phyloP scores from a whole-genome alignment of 768 basidiomycete genomes.

The Pulveroboletus sp. region DNA sequence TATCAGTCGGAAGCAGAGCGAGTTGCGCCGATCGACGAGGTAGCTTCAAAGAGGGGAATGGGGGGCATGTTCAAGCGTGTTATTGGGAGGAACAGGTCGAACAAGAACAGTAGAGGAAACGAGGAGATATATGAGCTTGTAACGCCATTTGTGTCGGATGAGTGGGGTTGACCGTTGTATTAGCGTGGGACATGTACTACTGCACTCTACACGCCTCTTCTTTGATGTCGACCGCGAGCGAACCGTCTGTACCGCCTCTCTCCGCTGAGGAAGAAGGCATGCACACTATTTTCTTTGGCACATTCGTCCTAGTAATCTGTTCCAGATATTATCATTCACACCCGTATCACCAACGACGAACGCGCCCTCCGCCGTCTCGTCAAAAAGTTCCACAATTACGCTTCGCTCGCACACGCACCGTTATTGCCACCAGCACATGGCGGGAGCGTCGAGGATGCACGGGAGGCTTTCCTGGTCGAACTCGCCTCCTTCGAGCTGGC shows the following conservation, averaged over 20 bases:
- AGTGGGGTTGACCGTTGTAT: constrained; percentile 60
- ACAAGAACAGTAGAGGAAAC: constrained; percentile 54
- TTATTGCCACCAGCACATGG: constrained; percentile 31
- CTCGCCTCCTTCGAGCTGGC: constrained; percentile 71
- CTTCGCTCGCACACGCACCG: constrained; percentile 52
- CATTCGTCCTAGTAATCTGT: constrained; percentile 7
- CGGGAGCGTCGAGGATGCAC: constrained; percentile 58
- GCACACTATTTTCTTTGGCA: constrained; percentile 11
- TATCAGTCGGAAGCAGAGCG: constrained; percentile 50
- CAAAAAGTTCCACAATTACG: constrained; percentile 78
- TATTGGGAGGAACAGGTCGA: constrained; percentile 49
- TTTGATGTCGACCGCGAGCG: constrained; percentile 8
- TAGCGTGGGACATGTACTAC: not conserved
- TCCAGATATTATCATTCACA: constrained; percentile 74
- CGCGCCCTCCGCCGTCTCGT: constrained; percentile 73
- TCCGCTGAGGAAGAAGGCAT: constrained; percentile 65
- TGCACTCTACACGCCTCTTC: not conserved
- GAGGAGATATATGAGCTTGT: constrained; percentile 81
- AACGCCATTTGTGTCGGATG: constrained; percentile 77
- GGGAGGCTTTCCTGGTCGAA: constrained; percentile 78
- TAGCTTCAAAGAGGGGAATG: constrained; percentile 40
- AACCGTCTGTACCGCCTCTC: too few species aligned
- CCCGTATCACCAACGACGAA: constrained; percentile 82
- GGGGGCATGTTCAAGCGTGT: constrained; percentile 60
- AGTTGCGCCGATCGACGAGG: constrained; percentile 28